Evolutionary conservation across 2,329 filamentous ascomycete species (phyloP).

Genomic region (Orbilia oligospora): DNA sequence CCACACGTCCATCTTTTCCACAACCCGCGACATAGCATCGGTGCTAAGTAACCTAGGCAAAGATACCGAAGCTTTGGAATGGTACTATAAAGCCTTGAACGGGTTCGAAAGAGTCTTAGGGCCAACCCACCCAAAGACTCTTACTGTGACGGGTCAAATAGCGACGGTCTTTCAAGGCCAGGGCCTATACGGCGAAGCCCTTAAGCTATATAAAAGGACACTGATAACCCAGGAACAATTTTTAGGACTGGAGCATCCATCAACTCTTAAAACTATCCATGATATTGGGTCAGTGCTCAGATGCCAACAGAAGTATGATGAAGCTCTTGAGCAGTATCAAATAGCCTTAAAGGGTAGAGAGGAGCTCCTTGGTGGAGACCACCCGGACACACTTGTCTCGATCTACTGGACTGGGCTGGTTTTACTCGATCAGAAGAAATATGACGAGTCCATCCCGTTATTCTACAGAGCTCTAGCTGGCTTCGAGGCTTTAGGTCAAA

Average conservation of each 20-base stretch:
- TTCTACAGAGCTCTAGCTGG: constrained; percentile 29
- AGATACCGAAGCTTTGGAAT: neutral
- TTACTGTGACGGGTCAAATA: constrained; percentile 19
- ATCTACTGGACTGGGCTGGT: neutral
- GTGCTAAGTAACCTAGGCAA: neutral
- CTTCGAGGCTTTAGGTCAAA: neutral
- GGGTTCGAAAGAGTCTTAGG: neutral
- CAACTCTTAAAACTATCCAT: neutral
- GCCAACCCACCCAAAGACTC: neutral
- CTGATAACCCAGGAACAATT: neutral
- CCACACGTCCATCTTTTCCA: neutral
- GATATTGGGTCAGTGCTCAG: neutral
- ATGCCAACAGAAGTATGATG: neutral
- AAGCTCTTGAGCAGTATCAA: neutral
- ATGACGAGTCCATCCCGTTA: constrained; percentile 27
- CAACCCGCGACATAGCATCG: neutral
- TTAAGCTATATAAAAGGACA: neutral
- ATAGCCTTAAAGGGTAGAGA: constrained; percentile 18
- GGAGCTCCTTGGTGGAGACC: constrained; percentile 1
- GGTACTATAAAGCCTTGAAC: neutral
- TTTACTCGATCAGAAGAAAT: neutral
- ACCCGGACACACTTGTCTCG: neutral
- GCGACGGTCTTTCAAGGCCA: constrained; percentile 26
- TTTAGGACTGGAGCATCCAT: neutral
- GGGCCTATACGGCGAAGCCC: constrained; percentile 11